Evolutionary conservation across 2,329 filamentous ascomycete genomes (phyloP).

Genomic region (Fusarium sp.): DNA sequence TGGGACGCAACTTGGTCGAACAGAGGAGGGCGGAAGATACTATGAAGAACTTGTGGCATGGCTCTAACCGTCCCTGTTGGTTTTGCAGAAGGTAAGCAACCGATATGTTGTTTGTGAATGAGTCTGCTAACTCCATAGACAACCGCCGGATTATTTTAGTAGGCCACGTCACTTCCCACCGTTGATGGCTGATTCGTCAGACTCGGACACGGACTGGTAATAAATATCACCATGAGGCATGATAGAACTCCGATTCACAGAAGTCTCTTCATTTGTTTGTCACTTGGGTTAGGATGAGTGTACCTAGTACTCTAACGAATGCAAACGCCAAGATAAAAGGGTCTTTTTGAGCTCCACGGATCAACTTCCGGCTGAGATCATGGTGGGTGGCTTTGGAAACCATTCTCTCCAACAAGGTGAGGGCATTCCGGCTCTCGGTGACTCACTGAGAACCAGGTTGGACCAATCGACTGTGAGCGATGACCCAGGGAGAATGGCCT

Average conservation of each 20-base stretch:
- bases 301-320: not conserved
- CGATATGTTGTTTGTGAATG: not conserved
- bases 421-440: not conserved
- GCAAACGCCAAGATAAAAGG: fast-evolving
- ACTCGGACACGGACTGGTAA: not conserved
- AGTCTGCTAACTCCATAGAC: not conserved
- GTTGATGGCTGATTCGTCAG: not conserved
- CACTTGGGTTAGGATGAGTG: not conserved
- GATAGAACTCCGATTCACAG: not conserved
- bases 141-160: not conserved
- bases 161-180: not conserved
- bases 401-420: not conserved
- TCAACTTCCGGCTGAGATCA: not conserved
- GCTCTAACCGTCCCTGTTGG: not conserved
- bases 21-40: not conserved
- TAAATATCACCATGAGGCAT: not conserved
- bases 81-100: not conserved
- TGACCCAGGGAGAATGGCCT: not conserved
- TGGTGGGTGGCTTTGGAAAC: not conserved
- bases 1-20: not conserved
- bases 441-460: too few relatives aligned
- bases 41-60: not conserved
- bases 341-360: not conserved
- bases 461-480: not conserved
- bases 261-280: not conserved